phyloP scores from a whole-genome alignment of 2,329 filamentous ascomycete genomes.

The Beauveria asiatica region DNA sequence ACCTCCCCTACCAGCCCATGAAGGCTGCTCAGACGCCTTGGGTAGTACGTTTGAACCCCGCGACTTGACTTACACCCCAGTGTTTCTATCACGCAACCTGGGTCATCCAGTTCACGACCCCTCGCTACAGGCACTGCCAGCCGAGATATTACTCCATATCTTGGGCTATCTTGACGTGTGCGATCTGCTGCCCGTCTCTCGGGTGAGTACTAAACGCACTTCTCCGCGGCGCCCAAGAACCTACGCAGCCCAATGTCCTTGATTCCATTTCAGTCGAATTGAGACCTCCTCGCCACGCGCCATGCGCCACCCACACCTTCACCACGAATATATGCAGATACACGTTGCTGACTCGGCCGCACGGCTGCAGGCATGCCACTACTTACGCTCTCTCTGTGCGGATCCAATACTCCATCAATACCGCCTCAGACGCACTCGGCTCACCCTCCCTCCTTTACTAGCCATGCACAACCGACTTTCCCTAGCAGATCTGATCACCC shows the following conservation, averaged over 20 bases:
- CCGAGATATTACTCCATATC: conserved; percentile 48
- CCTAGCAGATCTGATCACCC: conserved; percentile 51
- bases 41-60: neutral
- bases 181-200: conserved; percentile 46
- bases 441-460: conserved; percentile 46
- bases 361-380: conserved; percentile 46
- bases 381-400: conserved; percentile 52
- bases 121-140: conserved; percentile 32
- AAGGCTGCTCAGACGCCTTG: neutral
- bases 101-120: neutral
- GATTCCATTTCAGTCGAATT: neutral
- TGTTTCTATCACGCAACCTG: conserved; percentile 4
- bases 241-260: conserved; percentile 1
- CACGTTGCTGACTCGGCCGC: conserved; percentile 7
- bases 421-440: conserved; percentile 50
- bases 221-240: neutral
- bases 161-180: conserved; percentile 48
- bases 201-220: conserved; percentile 34
- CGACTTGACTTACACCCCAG: conserved; percentile 7
- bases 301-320: neutral
- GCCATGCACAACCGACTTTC: conserved; percentile 49
- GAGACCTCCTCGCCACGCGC: conserved; percentile 2
- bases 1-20: neutral
- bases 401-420: conserved; percentile 57
- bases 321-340: neutral